Conservation (phyloP, 2,329 filamentous ascomycete genomes). For the Epichloe hybrida region DNA sequence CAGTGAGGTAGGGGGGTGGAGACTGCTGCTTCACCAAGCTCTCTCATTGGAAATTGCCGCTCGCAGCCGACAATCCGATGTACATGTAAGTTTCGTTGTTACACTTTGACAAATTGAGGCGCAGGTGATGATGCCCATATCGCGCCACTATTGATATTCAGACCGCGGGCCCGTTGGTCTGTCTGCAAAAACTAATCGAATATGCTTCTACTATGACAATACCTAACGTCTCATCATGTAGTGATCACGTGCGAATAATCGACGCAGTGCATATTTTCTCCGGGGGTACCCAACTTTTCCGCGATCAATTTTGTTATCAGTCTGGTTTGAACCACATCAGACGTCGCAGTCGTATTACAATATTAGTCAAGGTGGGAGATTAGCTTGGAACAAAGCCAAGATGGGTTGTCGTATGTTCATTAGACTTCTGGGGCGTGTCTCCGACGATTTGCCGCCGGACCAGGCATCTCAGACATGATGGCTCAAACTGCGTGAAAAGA, state of each 20-base stretch:
- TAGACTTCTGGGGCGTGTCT: no score
- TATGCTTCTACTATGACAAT: no score
- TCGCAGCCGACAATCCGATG: background rate
- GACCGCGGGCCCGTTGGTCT: no score
- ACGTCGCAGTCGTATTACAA: constrained; percentile 28
- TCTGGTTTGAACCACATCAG: constrained; percentile 18
- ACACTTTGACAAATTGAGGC: background rate
- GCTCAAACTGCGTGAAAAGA: no score
- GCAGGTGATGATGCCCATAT: constrained; percentile 1
- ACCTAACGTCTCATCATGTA: no score
- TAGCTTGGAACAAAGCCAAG: no score
- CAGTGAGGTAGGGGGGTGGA: background rate
- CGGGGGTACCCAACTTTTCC: constrained; percentile 14
- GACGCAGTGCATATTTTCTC: constrained; percentile 3
- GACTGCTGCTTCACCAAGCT: background rate
- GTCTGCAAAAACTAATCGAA: no score
- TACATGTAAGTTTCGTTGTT: background rate
- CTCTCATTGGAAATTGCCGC: background rate
- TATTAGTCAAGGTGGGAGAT: no score
- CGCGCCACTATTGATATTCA: background rate
- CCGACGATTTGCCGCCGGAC: no score
- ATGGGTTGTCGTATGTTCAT: no score
- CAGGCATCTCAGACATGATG: no score
- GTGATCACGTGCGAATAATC: no score
- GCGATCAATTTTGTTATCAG: constrained; percentile 16